Evolutionary conservation across 192 early-diverging fungal genomes (phyloP).

Genomic region (Funneliformis mosseae): DNA sequence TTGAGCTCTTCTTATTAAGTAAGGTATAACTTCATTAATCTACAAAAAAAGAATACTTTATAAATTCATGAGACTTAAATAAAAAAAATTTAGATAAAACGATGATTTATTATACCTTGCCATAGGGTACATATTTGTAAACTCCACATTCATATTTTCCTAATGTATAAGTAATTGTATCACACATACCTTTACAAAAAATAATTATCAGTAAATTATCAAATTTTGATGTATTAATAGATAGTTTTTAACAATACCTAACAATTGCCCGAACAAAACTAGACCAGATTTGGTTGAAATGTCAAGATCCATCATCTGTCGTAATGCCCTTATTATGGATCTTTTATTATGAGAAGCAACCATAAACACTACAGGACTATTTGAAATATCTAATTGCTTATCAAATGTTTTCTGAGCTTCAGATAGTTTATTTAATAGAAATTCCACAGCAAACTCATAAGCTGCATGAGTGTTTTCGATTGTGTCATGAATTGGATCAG

Average conservation of each 20-base stretch:
- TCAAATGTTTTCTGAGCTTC: background rate
- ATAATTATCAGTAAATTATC: background rate
- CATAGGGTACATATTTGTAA: slow-evolving; percentile 95
- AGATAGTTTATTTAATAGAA: slow-evolving; percentile 65
- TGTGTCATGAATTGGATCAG: slow-evolving; percentile 80
- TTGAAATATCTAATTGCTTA: slow-evolving; percentile 28
- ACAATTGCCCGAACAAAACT: slow-evolving; percentile 92
- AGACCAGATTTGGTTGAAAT: slow-evolving; percentile 58
- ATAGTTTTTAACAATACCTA: slow-evolving; percentile 45
- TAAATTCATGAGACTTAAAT: background rate
- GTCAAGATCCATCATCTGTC: slow-evolving; percentile 60
- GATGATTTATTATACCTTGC: slow-evolving; percentile 40
- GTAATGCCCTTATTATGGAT: slow-evolving; percentile 65
- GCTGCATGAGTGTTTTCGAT: slow-evolving; percentile 80
- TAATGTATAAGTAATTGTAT: slow-evolving; percentile 81
- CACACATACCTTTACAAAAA: slow-evolving; percentile 75
- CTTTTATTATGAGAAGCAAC: slow-evolving; percentile 91
- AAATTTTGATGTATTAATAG: background rate
- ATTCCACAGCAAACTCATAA: slow-evolving; percentile 78
- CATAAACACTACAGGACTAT: slow-evolving; percentile 69
- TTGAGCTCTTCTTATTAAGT: slow-evolving; percentile 88
- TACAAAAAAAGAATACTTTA: slow-evolving; percentile 18
- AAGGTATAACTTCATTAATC: slow-evolving; percentile 90
- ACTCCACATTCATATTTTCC: slow-evolving; percentile 74
- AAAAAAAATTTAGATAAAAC: background rate